These are phyloP conservation scores for Aspergillus leporis DNA, from an alignment of 495 filamentous ascomycete genomes.

Conservation along the genomic window DNA sequence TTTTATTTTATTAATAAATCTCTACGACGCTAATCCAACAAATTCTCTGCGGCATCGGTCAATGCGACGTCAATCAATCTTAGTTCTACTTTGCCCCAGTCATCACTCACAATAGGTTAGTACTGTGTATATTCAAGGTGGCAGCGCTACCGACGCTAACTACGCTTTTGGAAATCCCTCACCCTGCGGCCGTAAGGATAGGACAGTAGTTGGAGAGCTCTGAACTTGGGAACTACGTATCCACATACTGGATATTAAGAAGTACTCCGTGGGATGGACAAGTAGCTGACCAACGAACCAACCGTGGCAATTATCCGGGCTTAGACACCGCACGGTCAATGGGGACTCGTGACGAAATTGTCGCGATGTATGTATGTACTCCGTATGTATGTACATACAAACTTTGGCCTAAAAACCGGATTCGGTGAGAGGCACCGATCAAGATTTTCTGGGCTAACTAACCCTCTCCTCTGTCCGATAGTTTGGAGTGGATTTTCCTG, in stretches of 20 bases:
- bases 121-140: background rate
- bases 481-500: background rate
- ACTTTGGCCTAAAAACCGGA: background rate
- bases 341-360: background rate
- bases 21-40: background rate
- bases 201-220: background rate
- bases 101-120: background rate
- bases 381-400: background rate
- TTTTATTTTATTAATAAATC: slow-evolving; percentile 3
- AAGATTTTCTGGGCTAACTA: background rate
- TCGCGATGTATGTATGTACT: background rate
- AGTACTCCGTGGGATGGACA: background rate
- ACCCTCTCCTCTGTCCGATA: background rate
- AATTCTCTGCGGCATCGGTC: background rate
- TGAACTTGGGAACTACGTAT: background rate
- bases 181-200: background rate
- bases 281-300: background rate
- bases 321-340: background rate
- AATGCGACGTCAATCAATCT: background rate
- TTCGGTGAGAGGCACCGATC: background rate
- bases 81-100: background rate
- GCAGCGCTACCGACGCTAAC: background rate
- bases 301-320: background rate
- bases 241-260: background rate
- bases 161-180: background rate